phyloP scores from a whole-genome alignment of 306 rosid genomes.

The Vigna trinervia region DNA sequence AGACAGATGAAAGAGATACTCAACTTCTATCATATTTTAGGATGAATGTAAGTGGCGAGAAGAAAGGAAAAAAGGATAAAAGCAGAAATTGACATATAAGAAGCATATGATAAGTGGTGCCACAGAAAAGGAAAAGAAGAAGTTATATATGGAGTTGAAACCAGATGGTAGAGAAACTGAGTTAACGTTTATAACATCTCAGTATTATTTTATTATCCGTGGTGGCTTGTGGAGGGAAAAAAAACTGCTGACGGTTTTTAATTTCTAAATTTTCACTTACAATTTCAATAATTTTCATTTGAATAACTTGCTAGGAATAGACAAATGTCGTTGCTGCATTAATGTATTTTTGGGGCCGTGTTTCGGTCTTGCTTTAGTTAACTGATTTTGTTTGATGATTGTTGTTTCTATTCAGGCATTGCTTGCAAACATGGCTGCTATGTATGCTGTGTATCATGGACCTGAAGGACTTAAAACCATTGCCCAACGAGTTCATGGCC shows the following conservation, averaged over 20 bases:
- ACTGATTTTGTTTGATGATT: slow-evolving; percentile 41
- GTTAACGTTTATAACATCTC: not conserved
- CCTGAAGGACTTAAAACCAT: slow-evolving; percentile 92
- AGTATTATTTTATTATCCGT: not conserved
- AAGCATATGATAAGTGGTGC: not conserved
- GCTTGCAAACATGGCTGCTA: slow-evolving; percentile 99
- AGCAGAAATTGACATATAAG: not conserved
- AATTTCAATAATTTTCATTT: not conserved
- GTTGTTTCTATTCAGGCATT: slow-evolving; percentile 69
- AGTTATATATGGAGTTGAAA: not conserved
- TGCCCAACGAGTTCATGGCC: slow-evolving; percentile 89
- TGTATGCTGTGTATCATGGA: slow-evolving; percentile 98
- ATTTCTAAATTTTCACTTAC: not conserved
- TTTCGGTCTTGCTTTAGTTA: slow-evolving; percentile 12
- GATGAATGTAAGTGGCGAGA: not conserved
- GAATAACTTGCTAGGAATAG: not conserved
- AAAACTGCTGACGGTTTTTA: not conserved
- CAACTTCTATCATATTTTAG: not conserved
- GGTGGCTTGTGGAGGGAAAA: not conserved
- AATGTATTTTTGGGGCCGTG: slow-evolving; percentile 3
- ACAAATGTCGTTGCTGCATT: not conserved
- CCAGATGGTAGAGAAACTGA: not conserved
- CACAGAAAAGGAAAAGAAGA: not conserved
- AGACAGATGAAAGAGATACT: not conserved
- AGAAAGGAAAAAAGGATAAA: not conserved